phyloP scores from a whole-genome alignment of 495 filamentous ascomycete species.

The Annulohypoxylon moriforme region DNA sequence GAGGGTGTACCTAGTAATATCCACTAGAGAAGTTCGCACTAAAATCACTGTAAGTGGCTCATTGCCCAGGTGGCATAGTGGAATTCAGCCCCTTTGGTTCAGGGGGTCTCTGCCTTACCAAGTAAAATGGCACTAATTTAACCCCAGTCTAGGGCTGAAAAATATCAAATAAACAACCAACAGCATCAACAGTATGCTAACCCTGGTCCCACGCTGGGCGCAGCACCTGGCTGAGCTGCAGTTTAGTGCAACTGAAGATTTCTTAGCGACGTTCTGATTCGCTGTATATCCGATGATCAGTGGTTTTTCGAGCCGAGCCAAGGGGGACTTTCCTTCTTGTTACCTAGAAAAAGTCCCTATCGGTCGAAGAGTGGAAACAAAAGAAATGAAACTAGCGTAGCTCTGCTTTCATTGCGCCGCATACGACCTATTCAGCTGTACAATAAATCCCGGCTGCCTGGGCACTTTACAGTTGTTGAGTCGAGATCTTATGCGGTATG shows the following conservation, averaged over 20 bases:
- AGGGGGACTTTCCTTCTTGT: slow-evolving; percentile 1
- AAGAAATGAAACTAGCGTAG: slow-evolving; percentile 9
- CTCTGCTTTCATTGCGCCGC: background rate
- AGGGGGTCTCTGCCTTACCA: slow-evolving; percentile 15
- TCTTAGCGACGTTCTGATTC: slow-evolving; percentile 13
- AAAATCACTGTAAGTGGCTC: slow-evolving; percentile 11
- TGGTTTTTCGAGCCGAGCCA: slow-evolving; percentile 5
- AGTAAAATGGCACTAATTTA: slow-evolving; percentile 1
- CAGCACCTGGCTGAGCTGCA: slow-evolving; percentile 9
- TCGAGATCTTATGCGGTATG: slow-evolving; percentile 25
- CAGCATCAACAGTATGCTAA: background rate
- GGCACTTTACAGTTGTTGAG: slow-evolving; percentile 1
- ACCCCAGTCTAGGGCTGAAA: slow-evolving; percentile 30
- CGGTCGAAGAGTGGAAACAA: slow-evolving; percentile 1
- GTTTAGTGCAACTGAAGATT: background rate
- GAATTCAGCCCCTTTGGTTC: slow-evolving; percentile 4
- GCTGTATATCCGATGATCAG: slow-evolving; percentile 3
- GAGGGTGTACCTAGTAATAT: background rate
- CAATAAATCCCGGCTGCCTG: background rate
- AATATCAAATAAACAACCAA: background rate
- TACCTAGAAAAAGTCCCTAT: background rate
- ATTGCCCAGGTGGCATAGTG: too few species aligned
- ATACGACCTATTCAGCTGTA: slow-evolving; percentile 20
- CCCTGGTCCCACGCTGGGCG: slow-evolving; percentile 1
- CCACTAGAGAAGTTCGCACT: background rate